Evolutionary conservation across 257 asterid species (phyloP), one percentile per base, ranked within the genome.

Genomic region (Galeopsis tetrahit): DNA sequence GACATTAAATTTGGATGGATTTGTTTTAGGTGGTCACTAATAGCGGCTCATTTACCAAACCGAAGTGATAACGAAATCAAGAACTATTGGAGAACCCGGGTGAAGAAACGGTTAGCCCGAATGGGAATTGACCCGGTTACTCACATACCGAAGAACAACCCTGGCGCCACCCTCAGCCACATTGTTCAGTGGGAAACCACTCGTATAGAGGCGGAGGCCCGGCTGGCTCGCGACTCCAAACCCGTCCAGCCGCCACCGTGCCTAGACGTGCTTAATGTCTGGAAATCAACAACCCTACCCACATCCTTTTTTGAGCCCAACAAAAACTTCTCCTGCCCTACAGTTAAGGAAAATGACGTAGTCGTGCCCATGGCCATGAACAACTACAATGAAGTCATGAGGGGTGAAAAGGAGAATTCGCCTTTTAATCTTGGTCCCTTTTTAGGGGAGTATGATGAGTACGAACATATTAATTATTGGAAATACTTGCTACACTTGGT

Each of bases 131-230:
- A 84, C 81, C 91, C 91, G 57, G 62, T 43, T 0, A 86, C 90
- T 70, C 88, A 83, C 81, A 86, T 81, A 75, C 86, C 90, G 0
- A 83, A 70, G 82, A 75, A 64, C 83, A 71, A 52, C 74, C 69
- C 79, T 1, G 59, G 52, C 64, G 80, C 87, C 13, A 61, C 75
- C 72, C 78, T 84, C 53, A 82, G 77, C 84, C 91, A 86, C 84
- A 78, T 81, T 84, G 88, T 87, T 31, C 91, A 86, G 58, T 86
- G 91, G 91, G 91, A 86, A 66, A 71, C 85, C 1, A 88, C 91
- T 28, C 81, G 89, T 14, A 80, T 86, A 1, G 89, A 86, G 69
- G 91, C 91, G 42, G 89, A 86, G 67, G 84, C 87, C 44, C 32
- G 87, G 42, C 82, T 82, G 2, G 71, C 71, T 14, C 81, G 81